These are phyloP conservation scores for Cetradonia linearis DNA, from an alignment of 495 filamentous ascomycete genomes.

Conservation along the genomic window DNA sequence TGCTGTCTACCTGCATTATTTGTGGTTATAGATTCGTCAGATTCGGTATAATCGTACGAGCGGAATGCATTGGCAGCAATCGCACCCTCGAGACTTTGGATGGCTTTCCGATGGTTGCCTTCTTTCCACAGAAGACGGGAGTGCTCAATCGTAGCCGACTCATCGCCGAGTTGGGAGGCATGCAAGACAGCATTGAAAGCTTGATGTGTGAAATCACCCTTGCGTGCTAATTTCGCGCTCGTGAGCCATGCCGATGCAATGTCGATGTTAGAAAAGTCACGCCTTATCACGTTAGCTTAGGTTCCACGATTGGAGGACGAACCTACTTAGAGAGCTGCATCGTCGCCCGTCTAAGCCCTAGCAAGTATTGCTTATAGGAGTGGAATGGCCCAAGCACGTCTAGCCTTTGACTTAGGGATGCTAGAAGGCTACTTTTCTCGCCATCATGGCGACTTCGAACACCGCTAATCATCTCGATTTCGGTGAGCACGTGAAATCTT, in stretches of 20 bases:
- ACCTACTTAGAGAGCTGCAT: slow-evolving; percentile 64
- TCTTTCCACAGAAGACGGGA: slow-evolving; percentile 89
- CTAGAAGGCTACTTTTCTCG: slow-evolving; percentile 36
- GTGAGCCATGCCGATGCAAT: slow-evolving; percentile 78
- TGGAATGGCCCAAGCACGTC: slow-evolving; percentile 78
- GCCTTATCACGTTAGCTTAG: slow-evolving; percentile 26
- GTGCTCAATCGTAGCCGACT: slow-evolving; percentile 83
- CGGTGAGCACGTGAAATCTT: slow-evolving; percentile 74
- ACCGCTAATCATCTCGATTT: slow-evolving; percentile 70
- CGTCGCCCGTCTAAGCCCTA: slow-evolving; percentile 74
- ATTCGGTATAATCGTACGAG: slow-evolving; percentile 37
- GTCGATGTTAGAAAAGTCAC: slow-evolving; percentile 48
- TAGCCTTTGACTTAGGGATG: slow-evolving; percentile 60
- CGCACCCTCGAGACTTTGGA: slow-evolving; percentile 75
- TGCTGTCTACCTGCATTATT: slow-evolving; percentile 29
- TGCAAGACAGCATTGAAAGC: slow-evolving; percentile 90
- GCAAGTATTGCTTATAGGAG: slow-evolving; percentile 84
- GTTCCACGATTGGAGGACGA: slow-evolving; percentile 17
- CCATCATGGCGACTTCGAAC: slow-evolving; percentile 31
- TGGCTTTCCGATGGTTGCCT: slow-evolving; percentile 88
- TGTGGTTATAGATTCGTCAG: slow-evolving; percentile 32
- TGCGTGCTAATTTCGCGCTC: slow-evolving; percentile 76
- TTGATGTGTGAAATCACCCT: slow-evolving; percentile 67
- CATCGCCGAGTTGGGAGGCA: slow-evolving; percentile 72
- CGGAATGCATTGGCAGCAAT: slow-evolving; percentile 65